Evolutionary conservation across 345 rosid species (phyloP), one percentile per base, ranked within the genome.

Genomic region (Populus deltoides): DNA sequence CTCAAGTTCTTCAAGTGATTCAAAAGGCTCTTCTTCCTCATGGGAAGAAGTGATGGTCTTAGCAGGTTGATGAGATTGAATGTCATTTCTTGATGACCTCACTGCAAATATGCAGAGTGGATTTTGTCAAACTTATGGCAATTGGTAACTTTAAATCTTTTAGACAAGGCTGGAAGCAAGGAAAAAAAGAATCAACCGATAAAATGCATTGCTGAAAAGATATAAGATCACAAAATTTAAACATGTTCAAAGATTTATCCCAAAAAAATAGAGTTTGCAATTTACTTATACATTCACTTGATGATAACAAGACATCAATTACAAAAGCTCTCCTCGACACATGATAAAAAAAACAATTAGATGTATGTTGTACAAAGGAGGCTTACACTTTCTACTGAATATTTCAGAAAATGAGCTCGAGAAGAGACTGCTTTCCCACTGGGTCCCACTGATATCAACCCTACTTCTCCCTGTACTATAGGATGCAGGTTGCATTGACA

Each of bases 371-470:
- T 9, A 55, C 29, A 63, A 6, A 72, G 41, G 20, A 63, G 36
- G 61, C 94, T 87, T 89, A 92, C 99, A 74, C 77, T 91, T 92
- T 79, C 87, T 82, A 77, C 78, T 91, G 79, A 92, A 92, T 75
- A 93, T 74, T 57, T 95, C 99, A 24, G 99, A 95, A 79, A 95
- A 70, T 31, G 99, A 95, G 87, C 98, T 93, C n/a, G 99, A 95
- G 86, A 95, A 95, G 73, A 95, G 88, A 83, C 99, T 91, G 87
- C 92, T 93, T 83, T 95, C 99, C 86, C 87, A 88, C 86, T 85
- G 89, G 67, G 81, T 80, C 24, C 41, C 66, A 70, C 43, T 49
- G 63, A 69, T 70, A 83, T 87, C 81, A 73, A 45, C 79, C 86
- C 72, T 79, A 53, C 81, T 79, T 80, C 84, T 47, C 77, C 74